These are phyloP conservation scores for Yamadazyma pseudoaaseri DNA, from an alignment of 1,139 yeast species.

Conservation along the genomic window DNA sequence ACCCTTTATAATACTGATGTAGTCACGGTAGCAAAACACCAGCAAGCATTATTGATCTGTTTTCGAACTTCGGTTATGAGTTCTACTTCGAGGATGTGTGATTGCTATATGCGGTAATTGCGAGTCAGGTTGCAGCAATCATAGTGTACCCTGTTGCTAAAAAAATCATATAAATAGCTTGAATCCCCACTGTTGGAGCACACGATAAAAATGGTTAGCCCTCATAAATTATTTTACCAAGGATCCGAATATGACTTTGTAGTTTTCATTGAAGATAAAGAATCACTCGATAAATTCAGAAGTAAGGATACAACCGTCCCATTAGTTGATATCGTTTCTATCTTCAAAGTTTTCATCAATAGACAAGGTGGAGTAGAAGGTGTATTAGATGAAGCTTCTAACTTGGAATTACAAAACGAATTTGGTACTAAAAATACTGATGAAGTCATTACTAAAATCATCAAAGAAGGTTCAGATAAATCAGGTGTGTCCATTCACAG, in stretches of 20 bases:
- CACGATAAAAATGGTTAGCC: conserved; percentile 23
- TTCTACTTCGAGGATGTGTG: no score
- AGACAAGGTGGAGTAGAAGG: conserved; percentile 73
- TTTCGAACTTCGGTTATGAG: no score
- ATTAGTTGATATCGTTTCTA: conserved; percentile 61
- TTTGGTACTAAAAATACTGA: conserved; percentile 56
- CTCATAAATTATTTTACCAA: conserved; percentile 59
- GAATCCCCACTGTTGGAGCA: not conserved
- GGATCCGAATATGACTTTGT: conserved; percentile 65
- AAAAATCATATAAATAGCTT: conserved; percentile 1
- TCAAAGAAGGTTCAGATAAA: conserved; percentile 55
- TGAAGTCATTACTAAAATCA: conserved; percentile 52
- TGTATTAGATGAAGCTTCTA: conserved; percentile 70
- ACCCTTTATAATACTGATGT: no score
- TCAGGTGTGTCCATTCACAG: conserved; percentile 21
- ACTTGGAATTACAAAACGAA: conserved; percentile 59
- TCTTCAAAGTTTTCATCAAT: conserved; percentile 61
- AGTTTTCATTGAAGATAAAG: conserved; percentile 59
- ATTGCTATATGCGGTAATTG: not conserved
- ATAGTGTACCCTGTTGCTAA: not conserved
- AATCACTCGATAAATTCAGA: conserved; percentile 46
- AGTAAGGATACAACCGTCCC: conserved; percentile 56
- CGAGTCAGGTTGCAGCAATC: conserved; percentile 3
- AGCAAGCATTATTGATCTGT: no score
- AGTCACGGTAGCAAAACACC: no score